Evolutionary conservation across 257 asterid species (phyloP), one percentile per base, ranked within the genome.

Genomic region (Ligustrum vulgare): DNA sequence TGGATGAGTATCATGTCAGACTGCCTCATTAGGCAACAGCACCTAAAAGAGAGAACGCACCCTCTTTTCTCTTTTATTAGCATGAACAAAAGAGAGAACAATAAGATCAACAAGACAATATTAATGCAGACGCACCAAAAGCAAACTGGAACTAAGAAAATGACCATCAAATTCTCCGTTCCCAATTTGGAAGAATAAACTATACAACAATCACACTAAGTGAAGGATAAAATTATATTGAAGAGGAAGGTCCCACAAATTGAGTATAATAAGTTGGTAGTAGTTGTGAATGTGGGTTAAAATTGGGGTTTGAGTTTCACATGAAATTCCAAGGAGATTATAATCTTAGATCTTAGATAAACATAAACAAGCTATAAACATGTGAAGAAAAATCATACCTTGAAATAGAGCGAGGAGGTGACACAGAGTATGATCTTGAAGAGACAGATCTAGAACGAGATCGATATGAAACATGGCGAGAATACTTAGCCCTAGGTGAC

Each of bases 381-480:
- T 18, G 56, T 39, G 12, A 63, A 20, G 47, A 8, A 16, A 69
- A 72, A 54, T n/a, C 83, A 71, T 83, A 90, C 94, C 88, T 88
- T 70, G 91, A 88, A 36, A 77, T 67, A 83, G 85, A 85, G 75
- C 69, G 82, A 39, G 51, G 82, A 51, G 89, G 86, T 18, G 92
- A 82, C 49, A 72, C 75, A 64, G 84, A 87, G 67, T 56, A 81
- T 56, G 91, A 78, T 70, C 62, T 49, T 47, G 86, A 84, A 37
- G 85, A 82, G 69, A 80, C 84, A 64, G 86, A 88, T 81, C 90
- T 85, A 56, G 96, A 90, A 31, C 67, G 88, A 73, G 96, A 89
- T 78, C 87, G 73, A 80, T 86, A 85, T 32, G 68, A 75, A 56
- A 82, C 71, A 32, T 73, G 89, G 35, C 67, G 86, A 75, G 82